Conservation (phyloP, 371 early-diverging fungal species). For the Choanephora cucurbitarum region DNA sequence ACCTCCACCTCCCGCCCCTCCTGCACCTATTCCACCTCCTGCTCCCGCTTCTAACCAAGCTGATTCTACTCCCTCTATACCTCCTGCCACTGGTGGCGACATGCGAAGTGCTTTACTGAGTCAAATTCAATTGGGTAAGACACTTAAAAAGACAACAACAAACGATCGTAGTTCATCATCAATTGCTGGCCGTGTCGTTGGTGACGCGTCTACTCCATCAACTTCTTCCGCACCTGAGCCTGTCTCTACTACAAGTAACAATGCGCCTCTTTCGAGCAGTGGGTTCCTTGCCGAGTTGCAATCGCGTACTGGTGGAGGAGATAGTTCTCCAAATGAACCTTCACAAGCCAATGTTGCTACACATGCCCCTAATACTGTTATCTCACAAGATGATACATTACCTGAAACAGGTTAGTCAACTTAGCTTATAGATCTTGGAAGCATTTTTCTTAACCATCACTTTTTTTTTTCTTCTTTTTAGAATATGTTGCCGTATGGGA, state of each 20-base stretch:
- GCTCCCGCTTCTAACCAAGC: conserved; percentile 14
- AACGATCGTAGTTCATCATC: conserved; percentile 48
- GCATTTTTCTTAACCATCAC: no score
- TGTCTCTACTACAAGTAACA: conserved; percentile 9
- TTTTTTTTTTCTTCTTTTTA: neutral
- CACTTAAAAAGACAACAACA: conserved; percentile 35
- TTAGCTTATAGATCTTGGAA: no score
- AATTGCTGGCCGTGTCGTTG: conserved; percentile 34
- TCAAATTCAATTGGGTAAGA: conserved; percentile 46
- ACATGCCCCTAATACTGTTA: conserved; percentile 1
- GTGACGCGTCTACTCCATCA: conserved; percentile 3
- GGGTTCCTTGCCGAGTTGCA: conserved; percentile 38
- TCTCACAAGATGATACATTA: neutral
- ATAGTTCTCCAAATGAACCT: conserved; percentile 1
- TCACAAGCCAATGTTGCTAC: neutral
- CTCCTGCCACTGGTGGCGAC: conserved; percentile 23
- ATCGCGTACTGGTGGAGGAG: conserved; percentile 24
- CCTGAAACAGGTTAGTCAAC: conserved; percentile 12
- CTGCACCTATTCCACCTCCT: conserved; percentile 20
- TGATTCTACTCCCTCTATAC: neutral
- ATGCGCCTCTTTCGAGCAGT: conserved; percentile 61
- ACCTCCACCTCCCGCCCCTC: conserved; percentile 18
- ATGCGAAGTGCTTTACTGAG: conserved; percentile 39
- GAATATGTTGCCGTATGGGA: conserved; percentile 44
- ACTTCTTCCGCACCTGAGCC: conserved; percentile 2